phyloP scores from a whole-genome alignment of 345 rosid genomes.

The Acer campestre region DNA sequence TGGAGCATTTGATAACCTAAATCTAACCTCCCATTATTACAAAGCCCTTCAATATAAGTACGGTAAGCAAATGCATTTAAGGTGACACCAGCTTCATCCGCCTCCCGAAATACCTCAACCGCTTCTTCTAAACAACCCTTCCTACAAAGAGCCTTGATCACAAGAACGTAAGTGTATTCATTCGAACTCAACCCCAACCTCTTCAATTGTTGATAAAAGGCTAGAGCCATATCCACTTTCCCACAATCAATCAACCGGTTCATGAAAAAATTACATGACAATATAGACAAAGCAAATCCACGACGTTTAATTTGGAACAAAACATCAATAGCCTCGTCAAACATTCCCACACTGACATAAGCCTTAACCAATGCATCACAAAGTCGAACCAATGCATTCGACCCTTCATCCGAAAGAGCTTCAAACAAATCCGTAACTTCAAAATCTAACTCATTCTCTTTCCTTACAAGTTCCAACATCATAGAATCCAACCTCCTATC shows the following conservation, averaged over 20 bases:
- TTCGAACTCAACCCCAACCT: constrained; percentile 49
- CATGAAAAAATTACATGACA: constrained; percentile 62
- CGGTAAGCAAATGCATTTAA: constrained; percentile 49
- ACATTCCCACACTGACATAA: constrained; percentile 47
- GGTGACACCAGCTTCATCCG: constrained; percentile 47
- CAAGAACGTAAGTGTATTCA: constrained; percentile 54
- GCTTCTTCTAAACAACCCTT: constrained; percentile 58
- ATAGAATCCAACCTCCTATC: constrained; percentile 45
- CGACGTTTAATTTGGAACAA: constrained; percentile 35
- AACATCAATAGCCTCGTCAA: constrained; percentile 57
- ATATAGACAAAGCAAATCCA: constrained; percentile 41
- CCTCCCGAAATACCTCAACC: constrained; percentile 34
- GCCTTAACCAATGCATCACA: constrained; percentile 58
- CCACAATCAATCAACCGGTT: constrained; percentile 49
- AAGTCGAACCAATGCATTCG: constrained; percentile 28
- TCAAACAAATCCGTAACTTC: constrained; percentile 45
- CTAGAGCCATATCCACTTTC: constrained; percentile 43
- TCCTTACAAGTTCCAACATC: constrained; percentile 43
- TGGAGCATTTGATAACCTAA: constrained; percentile 44
- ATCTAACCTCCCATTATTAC: constrained; percentile 43
- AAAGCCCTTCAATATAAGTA: constrained; percentile 68
- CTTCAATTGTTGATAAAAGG: constrained; percentile 51
- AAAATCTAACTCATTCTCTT: constrained; percentile 34
- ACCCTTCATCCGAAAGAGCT: constrained; percentile 31
- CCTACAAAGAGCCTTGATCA: constrained; percentile 64